Percentiles rank a stretch among this genome's conserved stretches.
Conservation (phyloP, 2,329 filamentous ascomycete species). For the Aspergillus neoniger region DNA sequence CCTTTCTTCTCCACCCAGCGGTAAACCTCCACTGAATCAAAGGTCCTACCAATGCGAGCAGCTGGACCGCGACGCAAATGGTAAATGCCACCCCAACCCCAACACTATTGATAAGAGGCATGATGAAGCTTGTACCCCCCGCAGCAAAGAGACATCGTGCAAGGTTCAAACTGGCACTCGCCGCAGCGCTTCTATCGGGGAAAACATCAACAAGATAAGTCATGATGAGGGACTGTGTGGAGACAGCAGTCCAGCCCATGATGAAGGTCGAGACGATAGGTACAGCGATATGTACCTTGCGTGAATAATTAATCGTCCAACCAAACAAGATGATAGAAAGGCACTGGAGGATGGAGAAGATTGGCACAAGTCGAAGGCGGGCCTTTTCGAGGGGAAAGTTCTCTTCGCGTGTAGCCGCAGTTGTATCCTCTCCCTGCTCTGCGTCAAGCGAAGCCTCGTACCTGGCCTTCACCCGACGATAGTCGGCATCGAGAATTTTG, state of each 20-base stretch:
- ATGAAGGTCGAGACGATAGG: conserved; percentile 56
- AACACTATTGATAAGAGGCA: conserved; percentile 52
- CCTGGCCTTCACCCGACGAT: conserved; percentile 44
- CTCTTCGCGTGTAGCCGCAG: conserved; percentile 15
- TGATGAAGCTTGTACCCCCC: conserved; percentile 53
- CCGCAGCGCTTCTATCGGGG: conserved; percentile 52
- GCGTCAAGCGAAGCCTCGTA: conserved; percentile 20
- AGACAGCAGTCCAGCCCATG: conserved; percentile 55
- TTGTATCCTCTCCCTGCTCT: background rate
- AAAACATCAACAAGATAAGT: conserved; percentile 60
- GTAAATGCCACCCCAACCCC: conserved; percentile 53
- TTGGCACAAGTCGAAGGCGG: conserved; percentile 52
- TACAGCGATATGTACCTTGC: conserved; percentile 49
- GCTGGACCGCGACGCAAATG: conserved; percentile 47
- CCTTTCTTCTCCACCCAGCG: conserved; percentile 36
- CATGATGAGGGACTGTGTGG: conserved; percentile 52
- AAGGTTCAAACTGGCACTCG: conserved; percentile 57
- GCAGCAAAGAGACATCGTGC: conserved; percentile 56
- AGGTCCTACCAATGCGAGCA: conserved; percentile 49
- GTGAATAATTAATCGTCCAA: conserved; percentile 52
- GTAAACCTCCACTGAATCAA: conserved; percentile 49
- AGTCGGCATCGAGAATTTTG: conserved; percentile 56
- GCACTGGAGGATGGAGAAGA: conserved; percentile 50
- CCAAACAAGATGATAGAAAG: conserved; percentile 54
- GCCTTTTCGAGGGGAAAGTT: conserved; percentile 54